Percentiles rank a stretch among this genome's conserved stretches.
Conservation (phyloP, 1,284 basidiomycete genomes). For the Irpex rosettiformis region DNA sequence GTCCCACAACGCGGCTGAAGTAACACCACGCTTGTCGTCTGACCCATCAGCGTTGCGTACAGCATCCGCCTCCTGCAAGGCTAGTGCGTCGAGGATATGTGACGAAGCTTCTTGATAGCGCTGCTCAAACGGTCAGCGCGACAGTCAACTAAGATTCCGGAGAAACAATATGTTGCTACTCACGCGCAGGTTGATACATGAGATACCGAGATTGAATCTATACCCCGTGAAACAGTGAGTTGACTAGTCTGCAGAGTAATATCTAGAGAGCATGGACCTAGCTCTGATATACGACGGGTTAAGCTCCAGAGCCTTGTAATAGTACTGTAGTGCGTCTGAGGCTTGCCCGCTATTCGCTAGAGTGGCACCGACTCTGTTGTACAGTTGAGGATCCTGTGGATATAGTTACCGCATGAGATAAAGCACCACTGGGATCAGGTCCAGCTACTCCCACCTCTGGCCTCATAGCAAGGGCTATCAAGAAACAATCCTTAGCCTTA, state of each 20-base stretch:
- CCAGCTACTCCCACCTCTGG: slow-evolving; percentile 74
- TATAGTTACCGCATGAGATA: not conserved
- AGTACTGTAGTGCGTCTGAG: slow-evolving; percentile 85
- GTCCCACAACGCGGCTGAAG: slow-evolving; percentile 79
- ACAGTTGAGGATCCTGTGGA: slow-evolving; percentile 87
- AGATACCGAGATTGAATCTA: slow-evolving; percentile 90
- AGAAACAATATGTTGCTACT: slow-evolving; percentile 22
- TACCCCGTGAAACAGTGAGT: not conserved
- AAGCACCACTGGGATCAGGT: not conserved
- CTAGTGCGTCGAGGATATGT: slow-evolving; percentile 82
- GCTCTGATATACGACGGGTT: slow-evolving; percentile 95
- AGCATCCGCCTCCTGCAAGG: slow-evolving; percentile 81
- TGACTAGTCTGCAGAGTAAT: not conserved
- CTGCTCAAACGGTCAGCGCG: slow-evolving; percentile 32
- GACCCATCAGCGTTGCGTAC: slow-evolving; percentile 43
- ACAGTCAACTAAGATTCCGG: not conserved
- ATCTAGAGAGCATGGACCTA: slow-evolving; percentile 44
- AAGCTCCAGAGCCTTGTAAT: slow-evolving; percentile 84
- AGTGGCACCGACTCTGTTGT: slow-evolving; percentile 95
- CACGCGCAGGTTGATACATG: slow-evolving; percentile 83
- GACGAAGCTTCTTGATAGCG: slow-evolving; percentile 82
- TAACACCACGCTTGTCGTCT: slow-evolving; percentile 64
- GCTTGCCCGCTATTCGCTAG: slow-evolving; percentile 90
- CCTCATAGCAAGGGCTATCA: slow-evolving; percentile 80
- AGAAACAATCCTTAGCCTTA: slow-evolving; percentile 94